These are phyloP conservation scores for Marvania coccoides DNA, from an alignment of 139 green algal genomes.

Conservation along the genomic window DNA sequence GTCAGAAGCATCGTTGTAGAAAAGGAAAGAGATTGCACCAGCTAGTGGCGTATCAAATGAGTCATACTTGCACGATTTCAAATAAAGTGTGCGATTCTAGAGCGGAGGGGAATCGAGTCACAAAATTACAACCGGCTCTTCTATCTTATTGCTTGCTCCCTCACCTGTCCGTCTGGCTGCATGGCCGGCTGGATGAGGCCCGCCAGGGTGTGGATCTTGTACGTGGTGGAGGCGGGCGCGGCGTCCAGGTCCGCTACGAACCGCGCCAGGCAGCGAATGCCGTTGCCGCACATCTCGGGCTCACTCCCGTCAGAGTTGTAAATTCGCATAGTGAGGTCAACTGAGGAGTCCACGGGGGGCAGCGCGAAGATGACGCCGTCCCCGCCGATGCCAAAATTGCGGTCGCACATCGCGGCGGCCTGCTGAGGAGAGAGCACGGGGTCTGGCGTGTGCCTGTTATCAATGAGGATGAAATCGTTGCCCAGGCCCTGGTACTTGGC, in stretches of 20 bases:
- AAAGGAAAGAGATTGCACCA: no score
- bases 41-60: no score
- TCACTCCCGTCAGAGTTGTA: slow-evolving; percentile 96
- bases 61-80: no score
- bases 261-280: slow-evolving; percentile 90
- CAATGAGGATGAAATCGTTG: slow-evolving; percentile 99
- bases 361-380: slow-evolving; percentile 96
- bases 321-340: slow-evolving; percentile 95
- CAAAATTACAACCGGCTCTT: no score
- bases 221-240: slow-evolving; percentile 19
- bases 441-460: slow-evolving; percentile 76
- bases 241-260: slow-evolving; percentile 84
- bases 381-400: slow-evolving; percentile 93
- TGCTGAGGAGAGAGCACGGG: slow-evolving; percentile 71
- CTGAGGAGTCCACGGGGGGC: slow-evolving; percentile 36
- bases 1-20: no score
- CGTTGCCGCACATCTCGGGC: slow-evolving; percentile 99
- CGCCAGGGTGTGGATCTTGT: slow-evolving; percentile 87
- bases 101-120: no score
- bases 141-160: no score
- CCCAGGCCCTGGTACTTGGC: slow-evolving; percentile 96
- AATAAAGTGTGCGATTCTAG: no score
- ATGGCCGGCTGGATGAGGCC: slow-evolving; percentile 89
- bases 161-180: slow-evolving; percentile 73
- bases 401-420: slow-evolving; percentile 80